Conservation (phyloP, 192 early-diverging fungal species). For the Phlyctochytrium planicorne region DNA sequence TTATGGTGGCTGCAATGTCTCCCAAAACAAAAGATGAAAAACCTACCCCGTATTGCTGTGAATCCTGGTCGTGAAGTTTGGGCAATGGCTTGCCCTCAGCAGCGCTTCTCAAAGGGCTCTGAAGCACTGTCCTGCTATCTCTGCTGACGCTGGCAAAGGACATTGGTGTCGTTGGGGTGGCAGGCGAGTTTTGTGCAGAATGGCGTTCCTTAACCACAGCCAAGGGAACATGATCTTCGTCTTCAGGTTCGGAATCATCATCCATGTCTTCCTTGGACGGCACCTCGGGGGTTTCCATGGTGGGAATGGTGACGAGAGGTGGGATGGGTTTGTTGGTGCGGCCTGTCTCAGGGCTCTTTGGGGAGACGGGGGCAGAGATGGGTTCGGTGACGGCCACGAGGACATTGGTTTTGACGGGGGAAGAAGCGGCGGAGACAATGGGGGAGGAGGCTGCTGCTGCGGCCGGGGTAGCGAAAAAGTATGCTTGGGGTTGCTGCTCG, state of each 20-base stretch:
- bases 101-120: neutral
- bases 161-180: neutral
- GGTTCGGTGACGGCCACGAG: no score
- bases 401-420: no score
- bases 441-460: neutral
- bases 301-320: neutral
- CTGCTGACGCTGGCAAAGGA: neutral
- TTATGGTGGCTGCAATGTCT: no score
- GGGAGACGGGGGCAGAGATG: no score
- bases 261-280: neutral
- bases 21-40: no score
- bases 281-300: neutral
- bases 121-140: neutral
- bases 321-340: neutral
- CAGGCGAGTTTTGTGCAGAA: neutral
- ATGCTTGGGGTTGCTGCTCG: no score
- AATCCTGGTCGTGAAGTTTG: neutral
- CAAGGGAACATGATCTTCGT: neutral
- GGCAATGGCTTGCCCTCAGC: neutral
- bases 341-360: no score
- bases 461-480: no score
- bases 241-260: neutral
- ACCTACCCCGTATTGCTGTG: no score
- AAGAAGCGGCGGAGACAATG: no score
- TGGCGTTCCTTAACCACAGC: constrained; percentile 1